Percentiles rank a stretch among this genome's conserved stretches.
phyloP scores from a whole-genome alignment of 768 basidiomycete genomes.

The Rossbeevera mucosa region DNA sequence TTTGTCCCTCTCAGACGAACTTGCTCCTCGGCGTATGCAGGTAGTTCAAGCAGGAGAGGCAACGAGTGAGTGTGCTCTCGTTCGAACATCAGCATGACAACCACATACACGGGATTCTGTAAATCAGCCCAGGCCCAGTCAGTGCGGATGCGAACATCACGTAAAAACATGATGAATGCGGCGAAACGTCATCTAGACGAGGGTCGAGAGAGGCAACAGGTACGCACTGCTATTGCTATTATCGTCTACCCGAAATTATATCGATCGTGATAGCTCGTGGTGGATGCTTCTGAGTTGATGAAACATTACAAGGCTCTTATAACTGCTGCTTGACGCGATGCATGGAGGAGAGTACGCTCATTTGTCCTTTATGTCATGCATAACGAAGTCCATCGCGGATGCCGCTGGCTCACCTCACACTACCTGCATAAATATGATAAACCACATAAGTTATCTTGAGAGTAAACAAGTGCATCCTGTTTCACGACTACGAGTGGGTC shows the following conservation, averaged over 20 bases:
- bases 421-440: neutral
- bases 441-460: neutral
- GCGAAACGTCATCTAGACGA: conserved; percentile 34
- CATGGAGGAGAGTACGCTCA: conserved; percentile 5
- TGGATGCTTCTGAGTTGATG: conserved; percentile 37
- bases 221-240: conserved; percentile 6
- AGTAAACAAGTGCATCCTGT: neutral
- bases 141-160: conserved; percentile 30
- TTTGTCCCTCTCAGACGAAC: conserved; percentile 28
- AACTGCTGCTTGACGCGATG: conserved; percentile 18
- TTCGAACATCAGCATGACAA: neutral
- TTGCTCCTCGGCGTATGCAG: conserved; percentile 29
- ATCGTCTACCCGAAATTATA: neutral
- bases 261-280: conserved; percentile 27
- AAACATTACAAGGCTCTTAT: conserved; percentile 40
- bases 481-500: conserved; percentile 3
- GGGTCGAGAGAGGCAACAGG: conserved; percentile 37
- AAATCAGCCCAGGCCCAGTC: conserved; percentile 31
- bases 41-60: conserved; percentile 31
- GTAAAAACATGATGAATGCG: conserved; percentile 31
- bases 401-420: neutral
- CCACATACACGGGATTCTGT: conserved; percentile 3
- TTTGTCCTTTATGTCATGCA: neutral
- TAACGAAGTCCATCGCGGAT: neutral
- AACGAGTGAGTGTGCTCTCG: conserved; percentile 29